Evolutionary conservation across 768 basidiomycete species (phyloP), one percentile per base, ranked within the genome.

Genomic region (Leucocoprinus leucothites): DNA sequence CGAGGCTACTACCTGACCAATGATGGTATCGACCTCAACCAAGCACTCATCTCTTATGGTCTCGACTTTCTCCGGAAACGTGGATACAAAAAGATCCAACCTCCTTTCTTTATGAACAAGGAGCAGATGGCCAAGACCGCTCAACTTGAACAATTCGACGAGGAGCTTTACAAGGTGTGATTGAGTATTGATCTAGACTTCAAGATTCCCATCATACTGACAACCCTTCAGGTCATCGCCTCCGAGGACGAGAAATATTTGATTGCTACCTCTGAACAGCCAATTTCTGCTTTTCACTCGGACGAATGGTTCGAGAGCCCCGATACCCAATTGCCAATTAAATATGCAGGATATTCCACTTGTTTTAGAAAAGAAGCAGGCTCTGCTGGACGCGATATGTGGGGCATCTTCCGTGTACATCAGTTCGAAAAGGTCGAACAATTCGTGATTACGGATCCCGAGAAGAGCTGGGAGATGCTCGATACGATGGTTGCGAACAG

Each of bases 361-460:
- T 98, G 96, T 71, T 99, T 99, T 87, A 87, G 97, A 25, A 98
- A 98, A 74, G 97, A 99, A 75, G 97, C 97, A 2, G 97, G 97
- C 31, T 90, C 94, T 2, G 94, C 94, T 7, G 97, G 97, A 3
- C 88, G 94, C 53, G 97, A 99, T 63, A 98, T 96, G 80, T 98
- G 97, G 94, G 97, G 97, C 55, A 98, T 98, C 72, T 99, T 99
- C 86, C 91, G 97, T 21, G 96, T 99, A 52, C 97, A 99, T 68
- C 97, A 99, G 72, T 99, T 99, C 61, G 97, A 99, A 74, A 99
- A 99, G 77, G 82, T 99, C 50, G 97, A 99, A 69, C 86, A 98
- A 77, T 98, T 98, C 72, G 86, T 89, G 74, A 81, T 99, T 63
- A 98, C 96, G 6, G 89, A 93, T 22, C 95, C 97, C 0, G 88